Base-by-base conservation (phyloP, 768 basidiomycete species). In the Omphalotus guepiniiformis region DNA sequence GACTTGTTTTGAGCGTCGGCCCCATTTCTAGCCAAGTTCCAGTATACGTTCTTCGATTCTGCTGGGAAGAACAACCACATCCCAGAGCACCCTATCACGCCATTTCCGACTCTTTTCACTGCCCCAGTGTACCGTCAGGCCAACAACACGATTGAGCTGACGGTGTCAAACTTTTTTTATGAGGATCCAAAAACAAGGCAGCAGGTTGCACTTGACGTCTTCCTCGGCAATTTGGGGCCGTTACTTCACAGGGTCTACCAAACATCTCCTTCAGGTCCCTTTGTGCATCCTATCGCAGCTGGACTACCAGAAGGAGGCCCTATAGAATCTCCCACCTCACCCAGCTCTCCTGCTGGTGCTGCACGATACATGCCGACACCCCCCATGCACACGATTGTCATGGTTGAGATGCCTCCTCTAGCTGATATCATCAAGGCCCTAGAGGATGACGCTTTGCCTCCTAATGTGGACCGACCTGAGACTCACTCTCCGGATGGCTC, bases 11-110 rank as follows among this genome's bases (percentile, higher is more conserved):
- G 48, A 53, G 54, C 57, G 38, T 67, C 56, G 43, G 49, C 19
- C 30, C 2, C 13, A 19, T 25, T 21, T 59, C 16, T 55, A 93
- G 90, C 91, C 46, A 92, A 93, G 66, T 93, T 93, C 66, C 88
- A 93, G 58, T 94, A 93, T 63, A 92, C 90, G 15, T 95, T 95
- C 64, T 93, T 94, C 61, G 89, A 93, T 58, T 88, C 88, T 4
- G 85, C 88, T 62, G 86, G 86, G 12, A 81, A 88, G 56, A 89
- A 83, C 59, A 84, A 76, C 58, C 80, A 71, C 42, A 82, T 88
- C 58, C 87, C 90, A 40, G 81, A 83, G 50, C 70, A 80, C 57
- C 83, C 89, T 19, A 88, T 96, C 54, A 93, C 93, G 0, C 92
- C 93, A 1, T 89, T 93, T 66, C 93, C 93, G 0, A 89, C 87